Percentiles rank a stretch among this genome's conserved stretches.
Evolutionary conservation across 805 yeast species (phyloP).

Genomic region (Ascoidea rubescens): DNA sequence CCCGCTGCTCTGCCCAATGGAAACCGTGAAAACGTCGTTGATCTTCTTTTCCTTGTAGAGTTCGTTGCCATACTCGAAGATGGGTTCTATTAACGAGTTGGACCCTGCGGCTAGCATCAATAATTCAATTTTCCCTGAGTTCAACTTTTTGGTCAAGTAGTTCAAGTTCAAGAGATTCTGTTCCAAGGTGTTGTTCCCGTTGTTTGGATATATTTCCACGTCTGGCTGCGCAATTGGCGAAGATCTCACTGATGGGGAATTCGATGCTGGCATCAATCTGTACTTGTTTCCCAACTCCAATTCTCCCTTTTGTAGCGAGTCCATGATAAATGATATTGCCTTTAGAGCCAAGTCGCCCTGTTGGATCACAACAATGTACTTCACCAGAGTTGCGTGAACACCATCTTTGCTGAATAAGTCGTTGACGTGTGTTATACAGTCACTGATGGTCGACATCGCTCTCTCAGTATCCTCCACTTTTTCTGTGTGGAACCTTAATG

Average conservation of each 20-base stretch:
- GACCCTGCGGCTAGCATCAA: slow-evolving; percentile 7
- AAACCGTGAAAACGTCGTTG: slow-evolving; percentile 43
- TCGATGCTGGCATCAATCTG: slow-evolving; percentile 17
- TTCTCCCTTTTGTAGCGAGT: slow-evolving; percentile 18
- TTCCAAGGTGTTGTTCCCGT: no score
- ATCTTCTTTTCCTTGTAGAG: slow-evolving; percentile 23
- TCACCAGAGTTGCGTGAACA: slow-evolving; percentile 67
- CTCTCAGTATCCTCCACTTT: slow-evolving; percentile 50
- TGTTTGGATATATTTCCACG: neutral
- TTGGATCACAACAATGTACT: slow-evolving; percentile 59
- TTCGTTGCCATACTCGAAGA: slow-evolving; percentile 39
- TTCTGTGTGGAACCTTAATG: slow-evolving; percentile 66
- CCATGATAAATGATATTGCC: slow-evolving; percentile 40
- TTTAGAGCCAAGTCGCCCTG: slow-evolving; percentile 42
- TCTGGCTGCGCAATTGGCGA: slow-evolving; percentile 12
- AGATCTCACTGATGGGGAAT: slow-evolving; percentile 12
- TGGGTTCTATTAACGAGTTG: slow-evolving; percentile 49
- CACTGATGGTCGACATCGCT: slow-evolving; percentile 61
- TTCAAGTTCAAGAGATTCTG: no score
- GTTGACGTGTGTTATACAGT: slow-evolving; percentile 72
- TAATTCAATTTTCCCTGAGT: slow-evolving; percentile 1
- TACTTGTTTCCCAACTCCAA: slow-evolving; percentile 10
- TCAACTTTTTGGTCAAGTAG: neutral
- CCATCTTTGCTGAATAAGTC: slow-evolving; percentile 49
- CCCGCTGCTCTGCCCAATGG: slow-evolving; percentile 35